phyloP scores from a whole-genome alignment of 1,284 basidiomycete genomes.

The Trichosporon ovoides region DNA sequence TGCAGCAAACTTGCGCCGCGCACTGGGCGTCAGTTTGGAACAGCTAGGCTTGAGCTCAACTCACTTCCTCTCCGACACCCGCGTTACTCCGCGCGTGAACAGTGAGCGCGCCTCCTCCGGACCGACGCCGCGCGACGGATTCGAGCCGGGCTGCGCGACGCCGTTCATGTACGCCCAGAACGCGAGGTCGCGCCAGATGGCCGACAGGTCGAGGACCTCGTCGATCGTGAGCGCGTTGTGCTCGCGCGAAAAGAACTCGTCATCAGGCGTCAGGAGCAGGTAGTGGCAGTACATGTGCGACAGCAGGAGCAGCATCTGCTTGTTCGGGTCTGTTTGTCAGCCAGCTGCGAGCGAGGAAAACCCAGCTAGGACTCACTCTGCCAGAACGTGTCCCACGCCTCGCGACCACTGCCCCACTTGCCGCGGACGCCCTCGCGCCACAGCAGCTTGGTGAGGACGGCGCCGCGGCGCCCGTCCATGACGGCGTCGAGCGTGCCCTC shows the following conservation, averaged over 20 bases:
- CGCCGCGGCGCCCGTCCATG: conserved; percentile 38
- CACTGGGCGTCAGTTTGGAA: conserved; percentile 53
- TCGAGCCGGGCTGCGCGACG: conserved; percentile 58
- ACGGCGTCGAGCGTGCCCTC: conserved; percentile 52
- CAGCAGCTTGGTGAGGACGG: conserved; percentile 61
- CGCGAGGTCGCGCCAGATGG: conserved; percentile 46
- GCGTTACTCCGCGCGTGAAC: conserved; percentile 68
- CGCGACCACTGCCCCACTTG: conserved; percentile 45
- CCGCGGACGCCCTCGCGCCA: conserved; percentile 65
- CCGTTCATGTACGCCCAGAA: conserved; percentile 47
- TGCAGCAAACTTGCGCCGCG: conserved; percentile 71
- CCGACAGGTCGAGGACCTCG: conserved; percentile 58
- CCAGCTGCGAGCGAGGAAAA: conserved; percentile 5
- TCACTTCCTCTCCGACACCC: conserved; percentile 80
- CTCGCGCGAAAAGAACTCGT: conserved; percentile 71
- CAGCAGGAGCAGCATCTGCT: conserved; percentile 71
- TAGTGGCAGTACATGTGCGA: conserved; percentile 78
- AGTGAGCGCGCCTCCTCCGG: conserved; percentile 62
- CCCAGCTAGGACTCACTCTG: conserved; percentile 36
- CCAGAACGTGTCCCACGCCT: conserved; percentile 53
- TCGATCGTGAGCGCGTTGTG: conserved; percentile 73
- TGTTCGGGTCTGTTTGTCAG: conserved; percentile 43
- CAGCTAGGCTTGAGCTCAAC: conserved; percentile 36
- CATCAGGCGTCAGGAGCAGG: conserved; percentile 87
- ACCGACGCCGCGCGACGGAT: conserved; percentile 49